These are phyloP conservation scores for Lasiosphaeriaceae sp. DNA, from an alignment of 495 filamentous ascomycete species.

Conservation along the genomic window DNA sequence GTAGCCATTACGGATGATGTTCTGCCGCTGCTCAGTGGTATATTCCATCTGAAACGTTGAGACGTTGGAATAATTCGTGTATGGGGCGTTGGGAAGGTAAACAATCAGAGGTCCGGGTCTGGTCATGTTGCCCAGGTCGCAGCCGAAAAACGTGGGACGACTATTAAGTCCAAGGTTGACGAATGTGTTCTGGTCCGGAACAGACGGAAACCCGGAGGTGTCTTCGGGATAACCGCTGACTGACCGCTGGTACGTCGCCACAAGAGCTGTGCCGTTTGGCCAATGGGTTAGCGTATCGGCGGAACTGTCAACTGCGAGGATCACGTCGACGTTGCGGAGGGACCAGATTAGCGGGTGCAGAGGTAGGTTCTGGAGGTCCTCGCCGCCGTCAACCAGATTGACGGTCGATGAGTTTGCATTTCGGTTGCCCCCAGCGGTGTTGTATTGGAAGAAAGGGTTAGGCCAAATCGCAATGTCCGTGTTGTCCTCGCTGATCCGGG, in stretches of 20 bases:
- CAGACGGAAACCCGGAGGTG: constrained; percentile 75
- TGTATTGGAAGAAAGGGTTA: constrained; percentile 80
- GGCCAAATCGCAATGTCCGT: constrained; percentile 81
- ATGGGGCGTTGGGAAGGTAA: constrained; percentile 84
- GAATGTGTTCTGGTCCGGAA: constrained; percentile 87
- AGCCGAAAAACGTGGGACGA: constrained; percentile 90
- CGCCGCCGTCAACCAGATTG: constrained; percentile 81
- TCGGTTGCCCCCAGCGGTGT: no score
- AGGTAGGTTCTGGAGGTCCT: constrained; percentile 85
- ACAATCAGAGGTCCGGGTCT: constrained; percentile 64
- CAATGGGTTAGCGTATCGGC: constrained; percentile 73
- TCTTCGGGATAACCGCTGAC: constrained; percentile 60
- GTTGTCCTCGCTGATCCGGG: constrained; percentile 47
- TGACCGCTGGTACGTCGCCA: constrained; percentile 79
- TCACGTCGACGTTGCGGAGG: constrained; percentile 72
- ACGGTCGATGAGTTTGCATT: constrained; percentile 61
- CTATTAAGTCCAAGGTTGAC: constrained; percentile 81
- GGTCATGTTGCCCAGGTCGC: constrained; percentile 66
- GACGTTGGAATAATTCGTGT: constrained; percentile 65
- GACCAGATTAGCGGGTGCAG: constrained; percentile 83
- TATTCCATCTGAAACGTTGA: constrained; percentile 67
- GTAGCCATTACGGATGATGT: constrained; percentile 79
- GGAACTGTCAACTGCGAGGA: constrained; percentile 85
- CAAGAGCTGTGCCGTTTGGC: constrained; percentile 83
- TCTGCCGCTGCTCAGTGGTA: constrained; percentile 60